Base-by-base conservation (phyloP, 2,329 filamentous ascomycete species). In the Aspergillus neotritici region DNA sequence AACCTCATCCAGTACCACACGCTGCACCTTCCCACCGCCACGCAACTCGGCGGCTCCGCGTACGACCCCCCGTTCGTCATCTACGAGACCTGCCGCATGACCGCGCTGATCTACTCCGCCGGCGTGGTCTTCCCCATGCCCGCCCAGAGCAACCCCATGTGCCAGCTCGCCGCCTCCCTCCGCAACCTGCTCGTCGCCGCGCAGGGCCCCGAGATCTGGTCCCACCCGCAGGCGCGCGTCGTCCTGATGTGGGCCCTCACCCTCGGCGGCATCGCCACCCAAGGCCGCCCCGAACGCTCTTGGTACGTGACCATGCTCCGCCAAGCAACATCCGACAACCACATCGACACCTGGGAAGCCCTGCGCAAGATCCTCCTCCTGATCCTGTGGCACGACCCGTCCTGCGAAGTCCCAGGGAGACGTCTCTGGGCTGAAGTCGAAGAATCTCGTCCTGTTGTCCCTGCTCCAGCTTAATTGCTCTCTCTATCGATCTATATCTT, bases 111-210 rank as follows among this genome's bases (percentile, higher is more conserved):
- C 11, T 69, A 64, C 49, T 60, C 62, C 39, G 58, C 67, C 15
- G 60, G 66, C 8, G 62, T 69, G 5, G 52, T 68, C 28, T 68
- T 68, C 45, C 67, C 67, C 10, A 52, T 70, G 0, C 67, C 67
- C 2, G 57, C 58, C 2, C 60, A 64, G 25, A 66, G 62, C 13
- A 59, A 63, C 2, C 67, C 67, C 0, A 61, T 69, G 5, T 43
- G 50, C 2, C 44, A 43, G 11, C 53, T 70, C 2, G 56, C 61
- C 1, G 43, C 46, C 2, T 50, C 58, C 29, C 46, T 68, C 10
- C 53, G 55, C 13, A 40, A 43, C 2, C 47, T 57, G 7, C 49
- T 70, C 5, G 32, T 52, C 5, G 42, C 55, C 11, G 49, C 57
- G 2, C 45, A 49, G 3, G 40, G 58, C 2, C 46, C 50, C 1